A percentile compares a stretch with the other conserved stretches of the same genome.
phyloP scores from a whole-genome alignment of 345 rosid species.

The Anastatica hierochuntica region DNA sequence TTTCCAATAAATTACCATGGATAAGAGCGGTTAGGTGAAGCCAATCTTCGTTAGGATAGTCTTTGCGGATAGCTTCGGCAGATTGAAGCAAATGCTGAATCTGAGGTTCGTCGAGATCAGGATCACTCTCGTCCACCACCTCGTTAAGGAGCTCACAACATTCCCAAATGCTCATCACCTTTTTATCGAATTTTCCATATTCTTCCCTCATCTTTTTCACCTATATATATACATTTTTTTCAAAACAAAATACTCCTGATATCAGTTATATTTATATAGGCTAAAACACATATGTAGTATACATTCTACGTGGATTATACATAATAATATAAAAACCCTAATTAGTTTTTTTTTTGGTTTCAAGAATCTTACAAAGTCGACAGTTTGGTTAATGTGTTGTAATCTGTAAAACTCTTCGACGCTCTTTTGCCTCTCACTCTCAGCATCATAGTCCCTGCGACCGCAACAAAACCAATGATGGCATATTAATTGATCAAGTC shows the following conservation, averaged over 20 bases:
- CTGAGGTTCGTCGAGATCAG: slow-evolving; percentile 57
- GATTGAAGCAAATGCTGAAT: slow-evolving; percentile 57
- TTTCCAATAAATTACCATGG: slow-evolving; percentile 30
- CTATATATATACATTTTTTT: slow-evolving; percentile 11
- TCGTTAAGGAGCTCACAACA: slow-evolving; percentile 51
- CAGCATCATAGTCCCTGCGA: slow-evolving; percentile 38
- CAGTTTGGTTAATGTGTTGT: slow-evolving; percentile 60
- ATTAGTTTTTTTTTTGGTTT: not conserved
- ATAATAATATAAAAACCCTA: too few species aligned
- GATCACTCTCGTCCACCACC: slow-evolving; percentile 56
- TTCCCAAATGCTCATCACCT: slow-evolving; percentile 59
- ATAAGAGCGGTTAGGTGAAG: slow-evolving; percentile 61
- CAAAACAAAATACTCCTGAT: too few species aligned
- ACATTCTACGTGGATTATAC: too few species aligned
- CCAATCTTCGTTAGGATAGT: slow-evolving; percentile 56
- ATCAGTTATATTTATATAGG: too few species aligned
- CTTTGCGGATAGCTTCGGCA: slow-evolving; percentile 53
- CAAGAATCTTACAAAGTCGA: slow-evolving; percentile 38
- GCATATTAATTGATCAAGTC: too few species aligned
- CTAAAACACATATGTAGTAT: too few species aligned
- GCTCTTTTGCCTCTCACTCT: slow-evolving; percentile 40
- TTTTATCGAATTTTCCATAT: slow-evolving; percentile 36
- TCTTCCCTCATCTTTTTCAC: slow-evolving; percentile 41
- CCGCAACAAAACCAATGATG: too few species aligned
- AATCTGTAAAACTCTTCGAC: slow-evolving; percentile 46